Evolutionary conservation across 768 basidiomycete genomes (phyloP).

Genomic region (Serendipita sp.): DNA sequence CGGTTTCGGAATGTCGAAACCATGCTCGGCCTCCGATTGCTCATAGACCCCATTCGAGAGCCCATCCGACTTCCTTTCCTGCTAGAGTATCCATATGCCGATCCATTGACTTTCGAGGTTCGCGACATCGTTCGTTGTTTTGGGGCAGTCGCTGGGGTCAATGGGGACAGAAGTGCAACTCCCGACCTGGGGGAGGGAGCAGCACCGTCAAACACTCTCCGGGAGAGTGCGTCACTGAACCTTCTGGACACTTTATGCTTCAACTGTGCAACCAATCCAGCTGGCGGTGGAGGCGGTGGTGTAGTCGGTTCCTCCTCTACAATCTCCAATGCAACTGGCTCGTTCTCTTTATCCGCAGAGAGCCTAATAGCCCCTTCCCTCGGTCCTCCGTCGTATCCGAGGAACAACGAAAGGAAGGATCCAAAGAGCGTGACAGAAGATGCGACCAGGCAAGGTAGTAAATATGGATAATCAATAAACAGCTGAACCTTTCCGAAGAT

Average conservation of each 20-base stretch:
- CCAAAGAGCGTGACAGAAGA: slow-evolving; percentile 59
- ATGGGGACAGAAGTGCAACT: slow-evolving; percentile 25
- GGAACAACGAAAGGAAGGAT: slow-evolving; percentile 69
- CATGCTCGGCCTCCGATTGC: slow-evolving; percentile 16
- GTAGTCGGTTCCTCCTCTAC: slow-evolving; percentile 46
- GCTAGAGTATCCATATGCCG: slow-evolving; percentile 63
- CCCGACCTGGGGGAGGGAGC: slow-evolving; percentile 20
- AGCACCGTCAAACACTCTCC: slow-evolving; percentile 30
- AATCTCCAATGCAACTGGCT: slow-evolving; percentile 20
- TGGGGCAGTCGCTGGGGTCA: slow-evolving; percentile 20
- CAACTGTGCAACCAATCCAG: slow-evolving; percentile 26
- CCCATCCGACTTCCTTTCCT: slow-evolving; percentile 38
- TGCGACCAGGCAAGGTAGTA: slow-evolving; percentile 73
- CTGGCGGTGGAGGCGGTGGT: slow-evolving; percentile 31
- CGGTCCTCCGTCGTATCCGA: slow-evolving; percentile 82
- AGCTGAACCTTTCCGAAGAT: slow-evolving; percentile 49
- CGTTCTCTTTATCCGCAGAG: slow-evolving; percentile 49
- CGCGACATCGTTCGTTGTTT: slow-evolving; percentile 31
- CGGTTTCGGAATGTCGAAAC: slow-evolving; percentile 34
- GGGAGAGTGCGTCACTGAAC: slow-evolving; percentile 45
- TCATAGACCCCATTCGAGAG: slow-evolving; percentile 22
- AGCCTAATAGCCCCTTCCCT: slow-evolving; percentile 74
- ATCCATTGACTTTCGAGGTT: slow-evolving; percentile 50
- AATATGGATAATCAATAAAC: slow-evolving; percentile 74
- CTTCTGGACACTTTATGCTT: slow-evolving; percentile 36